Evolutionary conservation across 495 filamentous ascomycete genomes (phyloP).

Genomic region (Rhypophila decipiens): DNA sequence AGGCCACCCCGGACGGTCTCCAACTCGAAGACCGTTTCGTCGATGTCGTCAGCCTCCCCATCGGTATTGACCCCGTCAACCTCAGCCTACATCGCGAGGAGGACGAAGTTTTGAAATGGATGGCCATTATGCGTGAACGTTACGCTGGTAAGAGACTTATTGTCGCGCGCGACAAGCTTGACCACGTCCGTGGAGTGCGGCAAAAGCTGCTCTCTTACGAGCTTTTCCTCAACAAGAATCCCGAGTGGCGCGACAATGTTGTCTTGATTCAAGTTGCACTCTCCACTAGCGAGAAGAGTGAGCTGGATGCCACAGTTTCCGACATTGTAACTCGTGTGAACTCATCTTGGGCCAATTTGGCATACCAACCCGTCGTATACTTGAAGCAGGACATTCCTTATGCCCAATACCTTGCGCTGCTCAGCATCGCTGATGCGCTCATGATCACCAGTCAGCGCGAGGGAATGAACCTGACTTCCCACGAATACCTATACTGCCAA

Average conservation of each 20-base stretch:
- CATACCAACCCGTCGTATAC: constrained; percentile 88
- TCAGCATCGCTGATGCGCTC: constrained; percentile 80
- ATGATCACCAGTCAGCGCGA: constrained; percentile 92
- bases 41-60: constrained; percentile 68
- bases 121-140: constrained; percentile 66
- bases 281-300: constrained; percentile 77
- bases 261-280: constrained; percentile 90
- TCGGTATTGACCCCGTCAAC: constrained; percentile 77
- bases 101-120: constrained; percentile 66
- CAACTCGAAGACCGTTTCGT: constrained; percentile 92
- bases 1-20: constrained; percentile 79
- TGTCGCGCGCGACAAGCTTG: constrained; percentile 87
- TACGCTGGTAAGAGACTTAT: constrained; percentile 84
- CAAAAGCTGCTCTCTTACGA: constrained; percentile 92
- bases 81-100: constrained; percentile 67
- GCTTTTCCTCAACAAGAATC: constrained; percentile 86
- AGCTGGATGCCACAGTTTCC: constrained; percentile 77
- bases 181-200: constrained; percentile 80
- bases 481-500: constrained; percentile 90
- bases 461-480: constrained; percentile 90
- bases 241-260: constrained; percentile 78
- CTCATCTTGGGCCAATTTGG: constrained; percentile 75
- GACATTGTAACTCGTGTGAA: constrained; percentile 93
- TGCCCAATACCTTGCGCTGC: constrained; percentile 79
- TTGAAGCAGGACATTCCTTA: constrained; percentile 90